A percentile compares a stretch with the other conserved stretches of the same genome.
Evolutionary conservation across 73 alveolate genomes (phyloP).

Genomic region (Durusdinium trenchii): DNA sequence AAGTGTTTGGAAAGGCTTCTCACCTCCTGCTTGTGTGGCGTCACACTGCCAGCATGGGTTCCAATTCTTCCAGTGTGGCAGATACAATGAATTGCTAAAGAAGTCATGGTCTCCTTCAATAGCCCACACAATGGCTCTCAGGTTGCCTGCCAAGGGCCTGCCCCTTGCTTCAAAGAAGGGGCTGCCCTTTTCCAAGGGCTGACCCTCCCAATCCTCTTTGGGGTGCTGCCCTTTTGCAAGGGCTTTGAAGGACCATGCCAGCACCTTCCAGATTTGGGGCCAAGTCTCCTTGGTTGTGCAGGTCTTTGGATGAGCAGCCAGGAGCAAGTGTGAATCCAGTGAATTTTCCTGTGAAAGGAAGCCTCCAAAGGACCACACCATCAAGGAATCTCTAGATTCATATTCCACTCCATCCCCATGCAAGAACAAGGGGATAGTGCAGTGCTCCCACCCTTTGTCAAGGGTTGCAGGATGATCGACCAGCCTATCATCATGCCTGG

Average conservation of each 20-base stretch:
- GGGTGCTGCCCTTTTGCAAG: constrained; percentile 18
- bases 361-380: neutral
- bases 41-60: constrained; percentile 62
- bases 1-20: neutral
- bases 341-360: neutral
- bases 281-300: constrained; percentile 24
- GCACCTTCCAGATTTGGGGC: neutral
- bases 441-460: neutral
- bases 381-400: neutral
- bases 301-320: constrained; percentile 42
- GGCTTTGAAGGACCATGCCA: constrained; percentile 15
- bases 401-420: constrained; percentile 50
- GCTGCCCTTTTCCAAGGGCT: constrained; percentile 25
- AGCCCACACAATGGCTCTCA: neutral
- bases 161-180: neutral
- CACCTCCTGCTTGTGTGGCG: neutral
- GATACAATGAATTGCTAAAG: neutral
- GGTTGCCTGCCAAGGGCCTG: neutral
- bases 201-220: neutral
- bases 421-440: neutral
- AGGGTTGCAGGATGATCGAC: neutral
- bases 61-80: neutral
- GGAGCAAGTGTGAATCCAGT: constrained; percentile 10
- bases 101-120: neutral
- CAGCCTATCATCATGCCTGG: neutral